Evolutionary conservation across 2,329 filamentous ascomycete genomes (phyloP), one percentile per base, ranked within the genome.

Genomic region (Neocatenulostroma microsporum): DNA sequence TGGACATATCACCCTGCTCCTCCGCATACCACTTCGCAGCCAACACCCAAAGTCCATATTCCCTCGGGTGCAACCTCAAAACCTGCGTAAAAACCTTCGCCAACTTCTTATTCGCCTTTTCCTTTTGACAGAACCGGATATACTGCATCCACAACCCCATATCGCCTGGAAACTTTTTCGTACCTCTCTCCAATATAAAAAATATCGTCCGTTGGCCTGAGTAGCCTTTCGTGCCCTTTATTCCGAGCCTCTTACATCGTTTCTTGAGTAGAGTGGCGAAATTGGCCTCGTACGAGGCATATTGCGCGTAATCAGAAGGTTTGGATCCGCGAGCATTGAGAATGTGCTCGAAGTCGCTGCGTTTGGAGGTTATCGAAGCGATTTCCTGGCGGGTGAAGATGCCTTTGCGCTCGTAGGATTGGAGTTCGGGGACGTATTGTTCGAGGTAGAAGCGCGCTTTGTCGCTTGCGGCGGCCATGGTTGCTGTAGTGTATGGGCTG

Each of bases 401-500:
- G 52, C 85, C 81, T 62, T 94, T 95, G 48, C 84, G 77, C 63
- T 94, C 84, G 62, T 86, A 93, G 54, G 94, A 87, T 45, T 87
- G 85, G 39, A 98, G 74, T 62, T 96, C 88, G 12, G 88, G 86
- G 28, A 95, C 84, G 2, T 84, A 82, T 50, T 89, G 82, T 68
- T 98, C 91, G 47, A 96, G 75, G 63, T 84, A 95, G 65, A 89
- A 96, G 40, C 89, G 84, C 38, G 89, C 91, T 65, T 95, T 96
- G 57, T 96, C 91, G 46, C 84, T 82, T 40, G 91, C 81, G 27
- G 78, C 82, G 2, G 87, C 76, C 86, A 94, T 94, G 41, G 21
- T 50, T 23, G 8, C 15, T 14, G n/a, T 12, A 24, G 9, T 28
- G 23, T n/a, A 3, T 36, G 13, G 13, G 27, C 9, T 27, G 14